Evolutionary conservation across 108 stramenopile genomes (phyloP), one percentile per base, ranked within the genome.

Genomic region (Conticribra weissflogii): DNA sequence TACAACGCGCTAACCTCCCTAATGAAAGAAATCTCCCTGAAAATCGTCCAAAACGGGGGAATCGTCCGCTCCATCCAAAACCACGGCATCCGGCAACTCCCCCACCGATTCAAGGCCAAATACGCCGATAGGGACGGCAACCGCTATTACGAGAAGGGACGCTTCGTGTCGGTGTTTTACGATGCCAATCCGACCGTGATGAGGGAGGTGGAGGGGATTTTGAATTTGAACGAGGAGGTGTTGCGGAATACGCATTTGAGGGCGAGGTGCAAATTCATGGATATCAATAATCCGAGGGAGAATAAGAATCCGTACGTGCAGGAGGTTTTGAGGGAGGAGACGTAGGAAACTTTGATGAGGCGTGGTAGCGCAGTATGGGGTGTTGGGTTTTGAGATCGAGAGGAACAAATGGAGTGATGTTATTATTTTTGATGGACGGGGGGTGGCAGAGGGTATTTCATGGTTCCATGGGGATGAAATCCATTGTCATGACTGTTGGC

Each of bases 31-130:
- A 52, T 89, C 3, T 88, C 91, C 3, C 74, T 78, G 25, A 88
- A 91, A 79, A 78, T 95, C 59, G 90, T 95, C 1, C 77, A 80
- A 31, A 81, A 83, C 56, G 91, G 91, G 4, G 94, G 94, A 21
- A 89, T 95, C 41, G 91, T 95, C 2, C 90, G 94, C 2, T 75
- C 79, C 52, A 86, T 95, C 66, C 88, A 87, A 73, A 95, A 95
- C 65, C 91, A 92, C 66, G 94, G 94, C 5, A 77, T 95, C 52
- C 85, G 94, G 8, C 84, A 88, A 53, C 79, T 95, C 3, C 94
- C 94, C 24, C 88, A 91, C 69, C 77, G 91, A 7, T 91, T 93
- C 71, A 84, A 89, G 56, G 88, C 94, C 54, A 86, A 84, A 65
- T 86, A 90, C 64, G 69, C 91, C 14, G 94, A 95, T 59, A 64